phyloP scores from a whole-genome alignment of 1,284 basidiomycete species.

The Ceratobasidium sp. region DNA sequence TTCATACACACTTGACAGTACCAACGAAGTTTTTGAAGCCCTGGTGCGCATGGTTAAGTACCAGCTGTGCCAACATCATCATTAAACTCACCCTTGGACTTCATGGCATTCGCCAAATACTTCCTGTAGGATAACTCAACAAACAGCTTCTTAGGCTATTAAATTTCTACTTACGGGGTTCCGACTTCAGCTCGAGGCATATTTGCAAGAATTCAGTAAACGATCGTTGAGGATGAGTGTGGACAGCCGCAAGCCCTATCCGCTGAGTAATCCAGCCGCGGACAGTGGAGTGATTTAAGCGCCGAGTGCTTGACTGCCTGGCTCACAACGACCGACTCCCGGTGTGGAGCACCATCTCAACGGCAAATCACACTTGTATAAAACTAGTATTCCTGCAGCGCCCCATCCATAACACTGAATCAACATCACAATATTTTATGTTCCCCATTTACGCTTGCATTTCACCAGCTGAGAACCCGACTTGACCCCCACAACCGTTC shows the following conservation, averaged over 20 bases:
- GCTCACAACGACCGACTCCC: no score
- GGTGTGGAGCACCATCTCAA: no score
- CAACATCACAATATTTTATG: no score
- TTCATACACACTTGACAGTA: slow-evolving; percentile 97
- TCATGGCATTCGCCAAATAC: slow-evolving; percentile 93
- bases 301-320: slow-evolving; percentile 1
- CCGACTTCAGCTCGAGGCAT: slow-evolving; percentile 65
- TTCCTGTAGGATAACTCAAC: slow-evolving; percentile 57
- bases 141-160: not conserved
- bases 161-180: slow-evolving; percentile 58
- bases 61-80: not conserved
- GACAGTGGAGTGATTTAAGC: not conserved
- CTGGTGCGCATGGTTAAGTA: slow-evolving; percentile 10
- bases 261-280: slow-evolving; percentile 20
- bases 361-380: no score
- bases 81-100: slow-evolving; percentile 73
- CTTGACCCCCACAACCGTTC: no score
- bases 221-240: not conserved
- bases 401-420: no score
- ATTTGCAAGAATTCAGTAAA: not conserved
- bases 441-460: no score
- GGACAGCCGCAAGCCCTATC: not conserved
- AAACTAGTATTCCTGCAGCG: no score
- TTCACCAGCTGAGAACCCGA: no score
- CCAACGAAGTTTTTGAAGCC: slow-evolving; percentile 90